Evolutionary conservation across 495 filamentous ascomycete species (phyloP).

Genomic region (Tuber borchii): DNA sequence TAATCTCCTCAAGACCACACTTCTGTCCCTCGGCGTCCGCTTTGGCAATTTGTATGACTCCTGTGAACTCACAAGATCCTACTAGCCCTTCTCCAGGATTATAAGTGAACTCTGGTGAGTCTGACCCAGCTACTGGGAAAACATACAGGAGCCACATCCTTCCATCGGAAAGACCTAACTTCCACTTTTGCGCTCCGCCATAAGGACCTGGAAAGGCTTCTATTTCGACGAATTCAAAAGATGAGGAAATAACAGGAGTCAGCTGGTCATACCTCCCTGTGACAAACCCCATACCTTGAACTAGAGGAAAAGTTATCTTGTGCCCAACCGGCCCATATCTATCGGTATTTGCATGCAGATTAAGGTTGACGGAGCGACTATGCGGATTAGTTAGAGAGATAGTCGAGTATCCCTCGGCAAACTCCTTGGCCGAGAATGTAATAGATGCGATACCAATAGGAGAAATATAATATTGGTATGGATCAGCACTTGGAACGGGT

Average conservation of each 20-base stretch:
- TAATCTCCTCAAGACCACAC: conserved; percentile 58
- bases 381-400: conserved; percentile 68
- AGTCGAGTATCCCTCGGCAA: conserved; percentile 51
- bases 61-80: conserved; percentile 48
- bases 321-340: conserved; percentile 17
- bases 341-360: conserved; percentile 48
- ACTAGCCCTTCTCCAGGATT: conserved; percentile 38
- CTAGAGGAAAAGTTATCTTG: conserved; percentile 67
- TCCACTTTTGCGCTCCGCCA: conserved; percentile 68
- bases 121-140: conserved; percentile 49
- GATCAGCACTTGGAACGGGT: conserved; percentile 50
- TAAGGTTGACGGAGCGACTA: conserved; percentile 59
- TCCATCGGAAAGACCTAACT: conserved; percentile 62
- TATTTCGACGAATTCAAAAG: conserved; percentile 64
- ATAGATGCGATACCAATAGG: conserved; percentile 77
- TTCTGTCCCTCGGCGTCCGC: conserved; percentile 46
- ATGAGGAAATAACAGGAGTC: conserved; percentile 65
- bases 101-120: conserved; percentile 47
- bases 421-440: conserved; percentile 68
- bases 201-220: conserved; percentile 53
- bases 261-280: conserved; percentile 68
- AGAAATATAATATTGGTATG: conserved; percentile 65
- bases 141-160: conserved; percentile 76
- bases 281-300: conserved; percentile 85
- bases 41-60: conserved; percentile 66